phyloP scores from a whole-genome alignment of 1,139 yeast genomes.

The Spencermartinsiella ligniputridi region DNA sequence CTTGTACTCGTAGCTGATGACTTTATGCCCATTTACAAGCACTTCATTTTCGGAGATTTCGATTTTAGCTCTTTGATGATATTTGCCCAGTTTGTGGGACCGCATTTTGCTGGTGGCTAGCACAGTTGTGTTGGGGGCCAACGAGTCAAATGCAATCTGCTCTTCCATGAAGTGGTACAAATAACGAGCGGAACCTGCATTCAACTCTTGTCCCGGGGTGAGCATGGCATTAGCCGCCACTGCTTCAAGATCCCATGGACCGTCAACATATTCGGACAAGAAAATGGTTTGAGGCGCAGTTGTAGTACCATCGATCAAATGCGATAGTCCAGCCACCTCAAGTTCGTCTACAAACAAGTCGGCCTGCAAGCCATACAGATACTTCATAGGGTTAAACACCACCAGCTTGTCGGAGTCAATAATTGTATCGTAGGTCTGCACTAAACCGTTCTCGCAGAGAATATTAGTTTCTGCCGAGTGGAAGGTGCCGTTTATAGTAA shows the following conservation, averaged over 20 bases:
- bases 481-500: conserved; percentile 22
- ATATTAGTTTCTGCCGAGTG: conserved; percentile 41
- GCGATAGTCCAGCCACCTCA: conserved; percentile 53
- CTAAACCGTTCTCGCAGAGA: conserved; percentile 54
- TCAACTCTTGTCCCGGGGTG: conserved; percentile 34
- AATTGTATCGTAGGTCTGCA: conserved; percentile 50
- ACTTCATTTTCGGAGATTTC: conserved; percentile 28
- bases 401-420: conserved; percentile 28
- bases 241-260: too few species aligned
- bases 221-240: conserved; percentile 19
- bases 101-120: conserved; percentile 32
- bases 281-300: conserved; percentile 54
- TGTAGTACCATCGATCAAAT: conserved; percentile 51
- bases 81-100: conserved; percentile 41
- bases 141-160: conserved; percentile 34
- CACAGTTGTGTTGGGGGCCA: conserved; percentile 26
- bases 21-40: conserved; percentile 45
- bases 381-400: conserved; percentile 64
- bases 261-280: conserved; percentile 28
- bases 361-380: conserved; percentile 65
- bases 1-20: conserved; percentile 40
- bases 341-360: conserved; percentile 67
- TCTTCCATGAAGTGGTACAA: conserved; percentile 68
- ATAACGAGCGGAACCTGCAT: conserved; percentile 14
- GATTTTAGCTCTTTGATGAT: conserved; percentile 27